Base-by-base conservation (phyloP, 345 rosid species). In the Brassica nigra region DNA sequence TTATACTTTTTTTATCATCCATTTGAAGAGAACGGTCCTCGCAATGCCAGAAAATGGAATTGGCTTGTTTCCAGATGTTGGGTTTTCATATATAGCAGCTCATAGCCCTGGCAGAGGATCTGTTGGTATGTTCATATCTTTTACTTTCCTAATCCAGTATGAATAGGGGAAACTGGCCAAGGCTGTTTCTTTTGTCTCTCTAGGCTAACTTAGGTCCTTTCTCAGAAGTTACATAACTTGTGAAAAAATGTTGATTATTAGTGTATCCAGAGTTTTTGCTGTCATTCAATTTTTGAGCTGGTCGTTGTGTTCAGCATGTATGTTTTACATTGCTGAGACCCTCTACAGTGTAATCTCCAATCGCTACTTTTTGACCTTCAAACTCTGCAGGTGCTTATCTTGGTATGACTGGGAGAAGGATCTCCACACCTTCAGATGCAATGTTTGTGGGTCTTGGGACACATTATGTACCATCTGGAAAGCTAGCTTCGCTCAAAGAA, bases 11-110 rank as follows among this genome's bases (percentile, higher is more conserved):
- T 90, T 87, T 52, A 0, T 16, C 18, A 7, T 11, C 49, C 18
- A 20, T 71, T 65, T 10, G 6, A 49, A 81, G 83, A 81, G 87
- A 78, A 95, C 99, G 3, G 72, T 95, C 61, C 95, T 95, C 55
- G 95, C 99, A 20, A 95, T 95, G 97, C 99, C 97, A 23, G 99
- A 95, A 88, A 95, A 95, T 76, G 97, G 92, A 73, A 95, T 95
- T 31, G 97, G 99, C 79, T 87, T 95, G 86, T 95, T 92, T 75
- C 99, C 99, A 18, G 99, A 95, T 86, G 97, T 95, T 57, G 99
- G 99, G 28, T 95, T 95, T 85, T 88, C 99, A 31, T 87, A 85
- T 68, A 90, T 95, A 64, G 97, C 97, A 15, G 99, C 99, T 78
- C 88, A 90, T 63, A 82, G 84, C 79, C 99, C 99, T 15, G 99